Conservation (phyloP, 768 basidiomycete species). For the Psilocybe azurescens region DNA sequence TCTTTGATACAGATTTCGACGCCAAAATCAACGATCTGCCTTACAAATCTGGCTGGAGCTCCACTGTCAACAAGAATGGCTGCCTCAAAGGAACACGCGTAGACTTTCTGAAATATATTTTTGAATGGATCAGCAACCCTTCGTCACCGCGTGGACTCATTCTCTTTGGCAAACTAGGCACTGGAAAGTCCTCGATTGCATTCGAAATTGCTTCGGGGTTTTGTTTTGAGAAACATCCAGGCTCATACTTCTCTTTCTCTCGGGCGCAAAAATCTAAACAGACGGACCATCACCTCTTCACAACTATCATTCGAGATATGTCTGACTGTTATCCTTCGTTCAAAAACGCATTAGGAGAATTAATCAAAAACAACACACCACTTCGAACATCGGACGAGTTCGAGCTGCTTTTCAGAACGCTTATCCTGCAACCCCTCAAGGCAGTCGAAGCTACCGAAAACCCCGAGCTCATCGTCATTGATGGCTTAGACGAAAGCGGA, state of each 20-base stretch:
- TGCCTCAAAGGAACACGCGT: neutral
- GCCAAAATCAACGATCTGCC: constrained; percentile 4
- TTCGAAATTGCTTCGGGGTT: neutral
- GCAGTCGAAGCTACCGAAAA: neutral
- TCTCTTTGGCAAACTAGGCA: constrained; percentile 6
- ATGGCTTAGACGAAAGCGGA: constrained; percentile 2
- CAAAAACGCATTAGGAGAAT: neutral
- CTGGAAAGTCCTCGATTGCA: constrained; percentile 7
- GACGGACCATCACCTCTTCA: constrained; percentile 1
- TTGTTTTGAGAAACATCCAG: neutral
- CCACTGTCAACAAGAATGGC: neutral
- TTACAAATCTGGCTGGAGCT: neutral
- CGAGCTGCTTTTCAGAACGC: constrained; percentile 1
- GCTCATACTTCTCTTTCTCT: neutral
- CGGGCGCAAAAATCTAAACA: neutral
- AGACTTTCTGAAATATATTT: constrained; percentile 5
- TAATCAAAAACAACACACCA: constrained; percentile 4
- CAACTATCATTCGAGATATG: constrained; percentile 7
- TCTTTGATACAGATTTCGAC: neutral
- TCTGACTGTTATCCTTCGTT: constrained; percentile 3
- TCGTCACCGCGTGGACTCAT: neutral
- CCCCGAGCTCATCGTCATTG: constrained; percentile 2
- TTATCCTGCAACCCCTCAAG: constrained; percentile 6
- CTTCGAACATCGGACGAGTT: neutral
- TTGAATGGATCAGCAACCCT: constrained; percentile 2